phyloP scores from a whole-genome alignment of 306 rosid species.

The Ormosia emarginata region DNA sequence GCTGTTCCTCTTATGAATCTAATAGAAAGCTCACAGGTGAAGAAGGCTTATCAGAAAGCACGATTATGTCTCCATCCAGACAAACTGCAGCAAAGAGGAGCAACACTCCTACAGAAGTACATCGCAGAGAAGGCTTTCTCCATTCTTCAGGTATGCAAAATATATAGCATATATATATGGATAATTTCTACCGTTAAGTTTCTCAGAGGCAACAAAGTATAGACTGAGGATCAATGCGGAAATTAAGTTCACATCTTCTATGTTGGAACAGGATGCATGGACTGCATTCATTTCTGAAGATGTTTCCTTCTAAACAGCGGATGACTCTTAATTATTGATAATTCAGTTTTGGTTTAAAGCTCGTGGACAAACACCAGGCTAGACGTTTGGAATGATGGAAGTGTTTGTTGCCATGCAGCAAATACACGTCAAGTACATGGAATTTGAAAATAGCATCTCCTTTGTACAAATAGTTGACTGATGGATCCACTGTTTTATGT shows the following conservation, averaged over 20 bases:
- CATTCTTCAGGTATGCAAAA: slow-evolving; percentile 70
- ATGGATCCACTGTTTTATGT: slow-evolving; percentile 11
- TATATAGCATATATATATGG: background rate
- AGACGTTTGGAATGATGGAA: background rate
- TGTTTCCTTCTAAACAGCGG: slow-evolving; percentile 43
- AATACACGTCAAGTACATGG: slow-evolving; percentile 13
- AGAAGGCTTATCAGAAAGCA: slow-evolving; percentile 87
- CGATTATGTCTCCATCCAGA: slow-evolving; percentile 89
- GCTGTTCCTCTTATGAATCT: slow-evolving; percentile 55
- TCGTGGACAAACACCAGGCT: slow-evolving; percentile 3
- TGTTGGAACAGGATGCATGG: slow-evolving; percentile 80
- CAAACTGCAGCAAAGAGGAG: slow-evolving; percentile 95
- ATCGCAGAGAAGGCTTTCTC: slow-evolving; percentile 77
- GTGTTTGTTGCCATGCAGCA: slow-evolving; percentile 8
- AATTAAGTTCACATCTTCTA: slow-evolving; percentile 11
- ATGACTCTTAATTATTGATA: slow-evolving; percentile 10
- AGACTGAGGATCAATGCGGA: background rate
- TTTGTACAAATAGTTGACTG: slow-evolving; percentile 33
- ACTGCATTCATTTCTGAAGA: slow-evolving; percentile 76
- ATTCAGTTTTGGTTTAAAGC: slow-evolving; percentile 25
- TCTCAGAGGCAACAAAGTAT: background rate
- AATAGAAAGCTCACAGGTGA: slow-evolving; percentile 64
- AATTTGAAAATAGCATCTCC: slow-evolving; percentile 27
- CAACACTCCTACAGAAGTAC: slow-evolving; percentile 60
- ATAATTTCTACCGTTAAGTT: background rate